Percentiles rank a stretch among this genome's conserved stretches.
phyloP scores from a whole-genome alignment of 73 alveolate genomes.

The Paramecium octaurelia region DNA sequence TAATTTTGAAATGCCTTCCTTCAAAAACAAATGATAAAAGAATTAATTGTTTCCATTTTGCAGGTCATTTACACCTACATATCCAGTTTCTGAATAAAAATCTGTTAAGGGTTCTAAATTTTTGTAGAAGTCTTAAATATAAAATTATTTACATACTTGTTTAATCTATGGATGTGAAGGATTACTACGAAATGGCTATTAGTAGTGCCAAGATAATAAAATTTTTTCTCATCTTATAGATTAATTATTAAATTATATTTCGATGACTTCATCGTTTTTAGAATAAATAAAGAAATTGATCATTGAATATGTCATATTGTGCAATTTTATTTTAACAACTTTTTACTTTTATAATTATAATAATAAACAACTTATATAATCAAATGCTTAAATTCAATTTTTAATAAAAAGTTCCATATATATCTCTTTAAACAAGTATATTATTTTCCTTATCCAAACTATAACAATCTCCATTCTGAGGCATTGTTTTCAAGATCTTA shows the following conservation, averaged over 20 bases:
- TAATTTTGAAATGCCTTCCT: background rate
- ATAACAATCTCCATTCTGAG: background rate
- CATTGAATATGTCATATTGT: background rate
- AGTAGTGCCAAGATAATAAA: background rate
- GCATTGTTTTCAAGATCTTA: background rate
- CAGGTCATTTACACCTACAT: background rate
- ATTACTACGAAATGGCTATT: background rate
- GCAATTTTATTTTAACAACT: background rate
- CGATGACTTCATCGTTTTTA: background rate
- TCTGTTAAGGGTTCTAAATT: background rate
- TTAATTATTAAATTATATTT: background rate
- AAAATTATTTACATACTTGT: background rate
- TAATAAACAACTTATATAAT: background rate
- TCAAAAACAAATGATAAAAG: slow-evolving; percentile 4
- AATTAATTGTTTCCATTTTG: background rate
- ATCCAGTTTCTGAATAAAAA: slow-evolving; percentile 34
- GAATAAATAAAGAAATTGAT: background rate
- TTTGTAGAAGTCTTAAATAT: background rate
- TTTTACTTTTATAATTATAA: background rate
- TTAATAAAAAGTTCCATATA: background rate
- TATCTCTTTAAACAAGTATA: background rate
- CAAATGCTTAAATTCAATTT: background rate
- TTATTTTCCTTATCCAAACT: background rate
- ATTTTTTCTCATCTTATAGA: background rate
- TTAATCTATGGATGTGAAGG: background rate